Evolutionary conservation across 352 stramenopile genomes (phyloP), one percentile per base, ranked within the genome.

Genomic region (Globisporangium nagaii): DNA sequence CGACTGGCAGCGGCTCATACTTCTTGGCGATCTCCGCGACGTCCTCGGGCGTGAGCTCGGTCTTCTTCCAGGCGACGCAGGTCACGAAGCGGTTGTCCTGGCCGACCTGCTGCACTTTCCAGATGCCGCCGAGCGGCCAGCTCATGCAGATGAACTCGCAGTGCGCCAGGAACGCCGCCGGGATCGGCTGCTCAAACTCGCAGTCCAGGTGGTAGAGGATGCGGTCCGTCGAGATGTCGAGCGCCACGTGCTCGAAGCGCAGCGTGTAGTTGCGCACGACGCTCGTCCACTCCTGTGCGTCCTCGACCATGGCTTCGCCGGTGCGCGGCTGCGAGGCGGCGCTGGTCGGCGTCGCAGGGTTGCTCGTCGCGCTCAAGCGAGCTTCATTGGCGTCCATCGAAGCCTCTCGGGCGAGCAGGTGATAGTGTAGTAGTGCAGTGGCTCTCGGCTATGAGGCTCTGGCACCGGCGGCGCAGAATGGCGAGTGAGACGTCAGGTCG

Each of bases 41-140:
- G 36, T 81, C 54, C n/a, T 70, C 55, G 19, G 60, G 62, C 25
- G 60, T 66, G 53, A 84, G 58, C 27, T 83, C 70, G 11, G 75
- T 84, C 60, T 71, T 79, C n/a, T 61, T 60, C 75, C 75, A 83
- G 4, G 71, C 56, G 48, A 80, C 35, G 51, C 75, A 85, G 25
- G 66, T 51, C 11, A 83, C 54, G 3, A 58, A 55, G 15, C 61
- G 58, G 32, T 70, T 66, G 54, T 68, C 66, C 28, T 66, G 42
- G 19, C 54, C 63, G 11, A 73, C 27, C 13, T 48, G 40, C 37
- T 66, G 55, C 54, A 86, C 75, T 53, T 75, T 70, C 75, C 72
- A 86, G 43, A 86, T 68, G 28, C 72, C 75, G 9, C 72, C 72
- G 25, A 79, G 58, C 1, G 69, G 72, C 63, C 68, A 81, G 31